Evolutionary conservation across 352 stramenopile genomes (phyloP).

Genomic region (Globisporangium spiculum): DNA sequence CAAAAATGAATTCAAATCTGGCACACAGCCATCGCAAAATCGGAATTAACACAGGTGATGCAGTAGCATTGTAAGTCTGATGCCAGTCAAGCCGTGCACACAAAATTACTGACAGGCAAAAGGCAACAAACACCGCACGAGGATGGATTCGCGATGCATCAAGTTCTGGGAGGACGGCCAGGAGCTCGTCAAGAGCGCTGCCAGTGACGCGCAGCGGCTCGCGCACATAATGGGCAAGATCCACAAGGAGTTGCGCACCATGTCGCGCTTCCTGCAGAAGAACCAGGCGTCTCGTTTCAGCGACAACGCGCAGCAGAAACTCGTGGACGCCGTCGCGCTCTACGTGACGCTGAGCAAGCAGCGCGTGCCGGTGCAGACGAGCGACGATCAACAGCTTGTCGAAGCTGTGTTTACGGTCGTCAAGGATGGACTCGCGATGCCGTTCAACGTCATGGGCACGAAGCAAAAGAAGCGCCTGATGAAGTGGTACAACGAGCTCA

Average conservation of each 20-base stretch:
- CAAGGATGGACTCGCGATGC: slow-evolving; percentile 82
- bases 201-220: slow-evolving; percentile 22
- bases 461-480: slow-evolving; percentile 83
- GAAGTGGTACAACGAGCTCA: slow-evolving; percentile 87
- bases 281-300: slow-evolving; percentile 80
- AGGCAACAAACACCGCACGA: neutral
- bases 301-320: slow-evolving; percentile 76
- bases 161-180: slow-evolving; percentile 82
- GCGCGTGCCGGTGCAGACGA: slow-evolving; percentile 15
- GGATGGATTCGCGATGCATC: slow-evolving; percentile 62
- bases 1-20: neutral
- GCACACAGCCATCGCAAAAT: neutral
- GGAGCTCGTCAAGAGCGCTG: slow-evolving; percentile 32
- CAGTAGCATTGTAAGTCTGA: neutral
- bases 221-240: slow-evolving; percentile 46
- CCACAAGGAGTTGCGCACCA: slow-evolving; percentile 67
- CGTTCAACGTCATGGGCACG: slow-evolving; percentile 72
- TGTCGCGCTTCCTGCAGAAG: slow-evolving; percentile 73
- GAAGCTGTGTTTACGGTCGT: slow-evolving; percentile 66
- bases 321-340: slow-evolving; percentile 61
- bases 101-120: neutral
- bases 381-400: slow-evolving; percentile 35
- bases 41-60: neutral
- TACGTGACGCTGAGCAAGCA: slow-evolving; percentile 71
- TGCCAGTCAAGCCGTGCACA: neutral